Percentiles rank a stretch among this genome's conserved stretches.
These are phyloP conservation scores for Podospora pseudopauciseta DNA, from an alignment of 495 filamentous ascomycete species.

Conservation along the genomic window DNA sequence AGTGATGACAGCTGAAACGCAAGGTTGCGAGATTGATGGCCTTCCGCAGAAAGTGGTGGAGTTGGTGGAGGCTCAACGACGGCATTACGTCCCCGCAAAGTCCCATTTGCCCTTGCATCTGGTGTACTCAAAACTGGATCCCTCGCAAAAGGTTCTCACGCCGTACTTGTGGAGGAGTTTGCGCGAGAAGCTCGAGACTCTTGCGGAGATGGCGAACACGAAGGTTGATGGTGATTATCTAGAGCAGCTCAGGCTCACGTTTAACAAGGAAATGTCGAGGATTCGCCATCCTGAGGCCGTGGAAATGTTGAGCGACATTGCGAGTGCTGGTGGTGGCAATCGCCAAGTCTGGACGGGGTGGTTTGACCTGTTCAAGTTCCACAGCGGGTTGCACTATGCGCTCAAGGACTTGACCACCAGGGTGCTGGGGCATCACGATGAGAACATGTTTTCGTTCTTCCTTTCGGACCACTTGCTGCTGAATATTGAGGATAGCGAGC, in stretches of 20 bases:
- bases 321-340: not conserved
- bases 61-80: conserved; percentile 20
- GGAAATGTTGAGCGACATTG: not conserved
- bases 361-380: conserved; percentile 13
- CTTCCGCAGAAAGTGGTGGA: not conserved
- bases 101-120: not conserved
- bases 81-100: conserved; percentile 30
- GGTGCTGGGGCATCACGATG: conserved; percentile 7
- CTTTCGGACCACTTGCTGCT: conserved; percentile 35
- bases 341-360: not conserved
- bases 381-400: conserved; percentile 4
- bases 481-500: conserved; percentile 35
- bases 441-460: conserved; percentile 21
- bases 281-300: not conserved
- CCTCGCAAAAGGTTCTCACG: conserved; percentile 29
- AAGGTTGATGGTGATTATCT: not conserved
- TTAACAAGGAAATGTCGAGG: no score
- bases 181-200: not conserved
- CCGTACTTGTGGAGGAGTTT: conserved; percentile 35
- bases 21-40: not conserved
- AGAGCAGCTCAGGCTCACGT: not conserved
- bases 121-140: conserved; percentile 25
- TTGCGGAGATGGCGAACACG: not conserved
- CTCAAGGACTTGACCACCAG: not conserved
- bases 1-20: not conserved